These are phyloP conservation scores for Diaporthe helianthi DNA, from an alignment of 2,329 filamentous ascomycete species.

Conservation along the genomic window DNA sequence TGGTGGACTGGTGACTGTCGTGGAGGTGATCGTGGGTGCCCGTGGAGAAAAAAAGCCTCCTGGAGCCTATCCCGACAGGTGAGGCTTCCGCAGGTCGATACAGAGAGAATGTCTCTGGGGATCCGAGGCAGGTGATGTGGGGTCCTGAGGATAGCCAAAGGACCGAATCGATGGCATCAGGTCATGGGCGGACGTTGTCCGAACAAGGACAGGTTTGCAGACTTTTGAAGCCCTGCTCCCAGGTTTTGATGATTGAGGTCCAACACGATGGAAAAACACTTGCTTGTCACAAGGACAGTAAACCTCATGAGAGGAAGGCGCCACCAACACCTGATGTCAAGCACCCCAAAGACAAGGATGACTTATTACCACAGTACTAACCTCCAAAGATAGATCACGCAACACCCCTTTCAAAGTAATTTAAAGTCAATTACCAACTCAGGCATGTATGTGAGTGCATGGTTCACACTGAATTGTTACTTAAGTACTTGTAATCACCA, in stretches of 20 bases:
- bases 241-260: not conserved
- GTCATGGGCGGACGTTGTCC: constrained; percentile 22
- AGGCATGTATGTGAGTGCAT: no score
- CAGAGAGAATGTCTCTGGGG: constrained; percentile 24
- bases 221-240: constrained; percentile 8
- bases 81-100: constrained; percentile 8
- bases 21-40: constrained; percentile 19
- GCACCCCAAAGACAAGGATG: not conserved
- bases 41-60: constrained; percentile 12
- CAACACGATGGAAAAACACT: not conserved
- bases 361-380: no score
- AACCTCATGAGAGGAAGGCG: constrained; percentile 24
- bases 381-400: no score
- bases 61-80: not conserved
- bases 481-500: no score
- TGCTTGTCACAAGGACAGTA: constrained; percentile 20
- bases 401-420: no score
- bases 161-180: constrained; percentile 32
- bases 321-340: constrained; percentile 19
- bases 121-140: constrained; percentile 18
- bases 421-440: no score
- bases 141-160: constrained; percentile 20
- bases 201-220: constrained; percentile 17
- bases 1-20: constrained; percentile 26
- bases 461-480: no score